Base-by-base conservation (phyloP, 805 yeast genomes). In the Metschnikowia aberdeeniae region DNA sequence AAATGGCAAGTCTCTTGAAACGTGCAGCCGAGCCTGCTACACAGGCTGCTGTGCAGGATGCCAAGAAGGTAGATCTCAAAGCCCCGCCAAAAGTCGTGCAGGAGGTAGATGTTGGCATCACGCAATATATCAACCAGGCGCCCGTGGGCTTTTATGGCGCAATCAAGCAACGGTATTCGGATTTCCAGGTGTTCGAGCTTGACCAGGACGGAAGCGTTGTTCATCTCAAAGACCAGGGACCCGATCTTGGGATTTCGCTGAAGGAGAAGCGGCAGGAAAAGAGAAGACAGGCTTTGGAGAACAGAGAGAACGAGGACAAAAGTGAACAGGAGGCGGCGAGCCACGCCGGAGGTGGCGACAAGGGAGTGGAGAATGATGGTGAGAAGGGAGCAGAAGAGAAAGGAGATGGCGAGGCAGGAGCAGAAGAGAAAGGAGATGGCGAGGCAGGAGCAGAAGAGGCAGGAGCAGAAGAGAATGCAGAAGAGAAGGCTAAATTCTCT, bases 141-240 rank as follows among this genome's bases (percentile, higher is more conserved):
- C 46, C 59, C 31, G 59, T 58, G 2, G 95, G 97, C 3, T 88
- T 93, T 52, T 62, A 63, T 13, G 99, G 98, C 2, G 74, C 77
- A 11, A 72, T 93, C 56, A 93, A 93, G 63, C 95, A 87, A 59
- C 73, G 97, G 50, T 90, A 89, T 65, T 84, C 96, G 10, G 99
- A 93, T 62, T 93, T 93, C 62, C 75, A 88, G 60, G 99, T 93
- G 36, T 88, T 89, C 64, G 99, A 93, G 64, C 84, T 93, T 45
- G 84, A 75, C 49, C 55, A 66, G 27, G 67, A 78, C 19, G 95
- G 87, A 1, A 66, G 77, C 1, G 96, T 89, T 1, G 77, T 90
- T 10, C 90, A 83, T 61, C 71, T 93, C 50, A 61, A 67, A 8
- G 96, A 90, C 57, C 78, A 80, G 43, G 97, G 97, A 4, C 68